Evolutionary conservation across 2,329 filamentous ascomycete genomes (phyloP), one percentile per base, ranked within the genome.

Genomic region (Ophiocordyceps camponoti-leonardi): DNA sequence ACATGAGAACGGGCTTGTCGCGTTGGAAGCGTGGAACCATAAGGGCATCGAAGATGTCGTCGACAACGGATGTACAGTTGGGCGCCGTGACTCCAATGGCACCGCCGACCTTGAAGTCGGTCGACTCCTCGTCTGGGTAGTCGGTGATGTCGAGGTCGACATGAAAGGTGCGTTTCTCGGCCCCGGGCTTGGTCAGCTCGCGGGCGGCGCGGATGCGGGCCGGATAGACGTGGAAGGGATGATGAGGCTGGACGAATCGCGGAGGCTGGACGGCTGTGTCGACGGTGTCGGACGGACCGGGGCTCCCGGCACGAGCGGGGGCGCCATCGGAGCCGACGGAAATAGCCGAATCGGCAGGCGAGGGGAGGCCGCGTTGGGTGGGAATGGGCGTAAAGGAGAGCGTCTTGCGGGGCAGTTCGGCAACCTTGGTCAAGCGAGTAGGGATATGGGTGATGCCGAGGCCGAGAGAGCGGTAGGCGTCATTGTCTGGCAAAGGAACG

Each of bases 81-180:
- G 87, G 87, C 0, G 90, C 88, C 59, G 85, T 86, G 47, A 98
- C 77, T 37, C 92, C 92, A 61, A 98, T 90, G 45, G 92, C 92
- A 46, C 92, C 92, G 47, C 92, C 92, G 18, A 98, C 92, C 59
- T 90, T 88, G 72, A 96, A 98, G 58, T 96, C 92, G 6, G 88
- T 79, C 44, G 75, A 72, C 45, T 84, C 83, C 65, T 93, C 86
- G 19, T 78, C 75, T 0, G 92, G 87, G 56, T 98, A 98, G 59
- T 94, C 83, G 43, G 90, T 95, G 44, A 98, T 83, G 56, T 98
- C 92, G 41, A 98, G 77, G 56, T 96, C 92, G 56, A 96, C 96
- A 64, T 98, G 92, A 61, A 90, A 94, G 0, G 92, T 98, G 49
- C 90, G 77, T 75, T 98, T 98, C 69, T 94, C 86, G 6, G 92